Base-by-base conservation (phyloP, 768 basidiomycete genomes). In the Lentinula sp. region DNA sequence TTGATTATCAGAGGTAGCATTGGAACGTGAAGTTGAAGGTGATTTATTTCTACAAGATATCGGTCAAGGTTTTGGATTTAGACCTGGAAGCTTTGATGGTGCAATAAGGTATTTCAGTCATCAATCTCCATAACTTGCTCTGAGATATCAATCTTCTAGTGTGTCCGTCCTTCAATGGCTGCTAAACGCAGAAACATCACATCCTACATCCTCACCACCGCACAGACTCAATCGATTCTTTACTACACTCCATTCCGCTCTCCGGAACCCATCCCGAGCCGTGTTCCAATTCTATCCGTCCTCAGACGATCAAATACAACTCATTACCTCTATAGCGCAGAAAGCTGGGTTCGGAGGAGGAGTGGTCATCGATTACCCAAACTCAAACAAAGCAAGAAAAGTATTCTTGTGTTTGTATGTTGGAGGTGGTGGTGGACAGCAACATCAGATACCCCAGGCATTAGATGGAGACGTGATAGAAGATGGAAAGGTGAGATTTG, bases 151-250 rank as follows among this genome's bases (percentile, higher is more conserved):
- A 37, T 50, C 61, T 46, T 48, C 2, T 68, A 98, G 96, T 69
- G 91, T 99, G 68, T 99, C 97, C 28, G 96, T 98, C n/a, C 78
- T 99, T 5, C 97, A 99, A 76, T 99, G 97, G 97, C 80, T 99
- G 3, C 81, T 98, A 61, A 99, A 98, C 72, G 95, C 96, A 28
- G 97, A 98, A 72, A 91, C 94, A 32, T 88, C 93, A 5, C 88
- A 87, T 69, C 90, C 84, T 60, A 93, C 87, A 51, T 95, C 92
- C 61, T 95, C 93, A 50, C 95, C 88, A 15, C 94, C 88, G 10
- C 92, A 89, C 72, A 91, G 86, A 66, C 83, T 88, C 60, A 86
- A 79, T 64, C 90, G 86, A 61, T 99, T 93, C 82, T 99, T 94
- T 80, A 95, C 91, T 35, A 94, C 94, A 9, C 80, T 96, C 31